phyloP scores from a whole-genome alignment of 192 early-diverging fungal genomes.

The Coemansia sp. region DNA sequence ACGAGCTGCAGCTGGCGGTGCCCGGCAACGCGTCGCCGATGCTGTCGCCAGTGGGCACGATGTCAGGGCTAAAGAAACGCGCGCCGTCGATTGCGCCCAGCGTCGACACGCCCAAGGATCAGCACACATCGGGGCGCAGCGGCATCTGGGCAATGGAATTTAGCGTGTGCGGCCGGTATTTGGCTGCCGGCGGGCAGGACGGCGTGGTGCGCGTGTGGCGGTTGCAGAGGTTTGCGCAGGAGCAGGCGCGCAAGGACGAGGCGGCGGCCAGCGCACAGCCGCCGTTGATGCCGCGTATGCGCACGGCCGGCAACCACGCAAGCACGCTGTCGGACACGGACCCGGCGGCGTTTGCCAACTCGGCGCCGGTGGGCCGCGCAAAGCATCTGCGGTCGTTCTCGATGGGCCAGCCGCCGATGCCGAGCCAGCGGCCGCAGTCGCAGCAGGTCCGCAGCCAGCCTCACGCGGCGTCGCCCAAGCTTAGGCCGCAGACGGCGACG shows the following conservation, averaged over 20 bases:
- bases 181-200: conserved; percentile 82
- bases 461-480: background rate
- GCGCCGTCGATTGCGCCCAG: conserved; percentile 22
- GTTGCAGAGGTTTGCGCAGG: conserved; percentile 41
- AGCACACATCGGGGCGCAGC: background rate
- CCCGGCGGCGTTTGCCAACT: conserved; percentile 36
- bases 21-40: conserved; percentile 1
- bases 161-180: conserved; percentile 73
- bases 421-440: background rate
- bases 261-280: conserved; percentile 9
- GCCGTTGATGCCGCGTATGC: conserved; percentile 9
- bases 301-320: conserved; percentile 11
- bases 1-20: conserved; percentile 15
- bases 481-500: background rate
- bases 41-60: conserved; percentile 1
- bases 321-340: conserved; percentile 7
- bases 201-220: conserved; percentile 70
- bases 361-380: conserved; percentile 31
- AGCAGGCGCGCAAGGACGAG: conserved; percentile 33
- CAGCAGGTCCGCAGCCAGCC: background rate
- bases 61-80: conserved; percentile 20
- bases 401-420: conserved; percentile 11
- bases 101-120: conserved; percentile 13
- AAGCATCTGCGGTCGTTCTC: conserved; percentile 43
- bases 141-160: conserved; percentile 78